These are phyloP conservation scores for Penicillium sp. DNA, from an alignment of 2,329 filamentous ascomycete genomes.

Conservation along the genomic window DNA sequence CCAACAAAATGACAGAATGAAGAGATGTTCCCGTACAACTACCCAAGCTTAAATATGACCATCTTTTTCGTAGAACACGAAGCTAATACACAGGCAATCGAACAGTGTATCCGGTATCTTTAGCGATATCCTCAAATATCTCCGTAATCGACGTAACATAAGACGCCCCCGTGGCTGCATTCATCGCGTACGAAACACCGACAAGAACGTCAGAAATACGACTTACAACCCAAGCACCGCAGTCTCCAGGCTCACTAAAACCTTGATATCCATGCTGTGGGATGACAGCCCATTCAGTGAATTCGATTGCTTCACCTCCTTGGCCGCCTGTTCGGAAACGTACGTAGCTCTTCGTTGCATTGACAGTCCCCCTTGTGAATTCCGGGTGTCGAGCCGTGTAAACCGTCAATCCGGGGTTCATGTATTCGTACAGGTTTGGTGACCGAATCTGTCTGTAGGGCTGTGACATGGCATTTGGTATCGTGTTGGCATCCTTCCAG, in stretches of 20 bases:
- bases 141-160: constrained; percentile 3
- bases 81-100: constrained; percentile 3
- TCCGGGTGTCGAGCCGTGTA: neutral
- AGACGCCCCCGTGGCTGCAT: neutral
- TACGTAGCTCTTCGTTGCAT: constrained; percentile 7
- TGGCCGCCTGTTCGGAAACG: neutral
- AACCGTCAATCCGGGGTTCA: neutral
- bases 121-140: constrained; percentile 5
- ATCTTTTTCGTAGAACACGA: too few relatives aligned
- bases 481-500: neutral
- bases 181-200: neutral
- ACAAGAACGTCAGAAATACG: neutral
- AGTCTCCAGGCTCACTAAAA: constrained; percentile 1
- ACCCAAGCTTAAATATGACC: too few relatives aligned
- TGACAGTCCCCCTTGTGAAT: neutral
- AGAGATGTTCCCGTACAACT: too few relatives aligned
- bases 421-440: neutral
- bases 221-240: constrained; percentile 6
- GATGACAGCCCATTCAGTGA: neutral
- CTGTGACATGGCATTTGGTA: neutral
- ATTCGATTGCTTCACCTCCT: neutral
- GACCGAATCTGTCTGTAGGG: neutral
- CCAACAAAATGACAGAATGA: too few relatives aligned
- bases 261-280: neutral
- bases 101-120: neutral